Base-by-base conservation (phyloP, 2,329 filamentous ascomycete genomes). In the Xylariaceae sp. region DNA sequence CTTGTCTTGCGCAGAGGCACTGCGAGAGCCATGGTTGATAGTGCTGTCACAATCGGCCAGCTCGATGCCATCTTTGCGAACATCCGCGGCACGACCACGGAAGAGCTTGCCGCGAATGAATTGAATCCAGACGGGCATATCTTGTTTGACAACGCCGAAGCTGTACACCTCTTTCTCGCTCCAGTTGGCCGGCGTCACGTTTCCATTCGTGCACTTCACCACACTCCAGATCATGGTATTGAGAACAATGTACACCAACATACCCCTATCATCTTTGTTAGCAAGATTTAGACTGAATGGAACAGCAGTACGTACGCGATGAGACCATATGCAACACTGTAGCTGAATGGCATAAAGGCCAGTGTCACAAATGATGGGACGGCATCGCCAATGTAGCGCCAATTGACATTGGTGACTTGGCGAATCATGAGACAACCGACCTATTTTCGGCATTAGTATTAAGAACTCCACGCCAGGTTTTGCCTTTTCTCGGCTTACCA, bases 371-470 rank as follows among this genome's bases (percentile, higher is more conserved):
- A 91, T 0, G 88, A 89, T 0, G 88, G 88, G 2, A 91, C 77
- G 0, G 88, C 86, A 63, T 92, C 88, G 53, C 88, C 88, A 55
- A 90, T 84, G 66, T 90, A 91, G 17, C 79, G 76, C 88, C 88
- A 91, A 74, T 91, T 91, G 74, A 91, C 86, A 56, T 86, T 83
- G 17, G 83, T 85, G 56, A 89, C 86, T 68, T 89, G 86, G 7
- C 87, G 85, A 64, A 89, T 87, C 88, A 92, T 92, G 74, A 91
- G 80, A 65, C 86, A 89, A 3, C 88, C 88, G 30, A 91, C 86
- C 82, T 84, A 34, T 42, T 49, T 39, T 34, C 18, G 15, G 59
- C 51, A 45, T 55, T 23, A 50, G 44, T 50, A 42, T 23, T 23
- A 53, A 51, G 2, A 9, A 2, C 17, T 1, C 2, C 8, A 39